phyloP scores from a whole-genome alignment of 768 basidiomycete genomes.

The Leccinum incarnatum region DNA sequence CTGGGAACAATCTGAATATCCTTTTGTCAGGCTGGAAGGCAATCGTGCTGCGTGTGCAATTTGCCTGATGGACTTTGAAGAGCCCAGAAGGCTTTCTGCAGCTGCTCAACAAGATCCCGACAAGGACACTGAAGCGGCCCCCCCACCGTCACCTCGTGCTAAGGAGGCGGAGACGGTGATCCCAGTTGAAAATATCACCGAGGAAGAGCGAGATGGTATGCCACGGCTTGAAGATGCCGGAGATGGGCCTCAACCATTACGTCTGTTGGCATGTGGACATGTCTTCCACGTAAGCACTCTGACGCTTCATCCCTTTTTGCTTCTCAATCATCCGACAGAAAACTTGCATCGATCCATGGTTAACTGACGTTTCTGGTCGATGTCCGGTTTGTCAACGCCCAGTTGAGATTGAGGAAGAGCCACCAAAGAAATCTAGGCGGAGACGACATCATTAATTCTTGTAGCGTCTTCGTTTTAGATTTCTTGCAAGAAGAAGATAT shows the following conservation, averaged over 20 bases:
- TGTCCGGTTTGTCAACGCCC: slow-evolving; percentile 85
- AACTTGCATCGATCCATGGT: slow-evolving; percentile 90
- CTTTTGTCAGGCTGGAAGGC: slow-evolving; percentile 77
- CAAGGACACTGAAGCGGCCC: slow-evolving; percentile 9
- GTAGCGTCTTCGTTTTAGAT: slow-evolving; percentile 5
- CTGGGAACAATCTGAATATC: slow-evolving; percentile 75
- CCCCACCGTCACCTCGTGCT: slow-evolving; percentile 12
- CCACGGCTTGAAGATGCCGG: slow-evolving; percentile 69
- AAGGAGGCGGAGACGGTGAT: slow-evolving; percentile 28
- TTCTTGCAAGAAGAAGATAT: slow-evolving; percentile 17
- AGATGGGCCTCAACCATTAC: slow-evolving; percentile 71
- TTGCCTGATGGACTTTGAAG: slow-evolving; percentile 82
- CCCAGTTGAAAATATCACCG: slow-evolving; percentile 36
- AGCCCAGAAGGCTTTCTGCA: slow-evolving; percentile 46
- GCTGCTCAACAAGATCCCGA: slow-evolving; percentile 30
- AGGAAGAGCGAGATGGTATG: slow-evolving; percentile 40
- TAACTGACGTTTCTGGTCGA: slow-evolving; percentile 78
- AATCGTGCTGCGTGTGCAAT: slow-evolving; percentile 85
- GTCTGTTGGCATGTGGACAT: slow-evolving; percentile 78
- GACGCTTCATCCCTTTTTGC: neutral
- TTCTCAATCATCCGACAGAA: slow-evolving; percentile 43
- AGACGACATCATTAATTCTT: slow-evolving; percentile 21
- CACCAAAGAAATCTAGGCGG: slow-evolving; percentile 33
- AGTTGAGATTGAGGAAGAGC: slow-evolving; percentile 50
- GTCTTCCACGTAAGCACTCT: slow-evolving; percentile 76